phyloP scores from a whole-genome alignment of 2,329 filamentous ascomycete genomes.

The Pseudopyrenochaeta lycopersici region DNA sequence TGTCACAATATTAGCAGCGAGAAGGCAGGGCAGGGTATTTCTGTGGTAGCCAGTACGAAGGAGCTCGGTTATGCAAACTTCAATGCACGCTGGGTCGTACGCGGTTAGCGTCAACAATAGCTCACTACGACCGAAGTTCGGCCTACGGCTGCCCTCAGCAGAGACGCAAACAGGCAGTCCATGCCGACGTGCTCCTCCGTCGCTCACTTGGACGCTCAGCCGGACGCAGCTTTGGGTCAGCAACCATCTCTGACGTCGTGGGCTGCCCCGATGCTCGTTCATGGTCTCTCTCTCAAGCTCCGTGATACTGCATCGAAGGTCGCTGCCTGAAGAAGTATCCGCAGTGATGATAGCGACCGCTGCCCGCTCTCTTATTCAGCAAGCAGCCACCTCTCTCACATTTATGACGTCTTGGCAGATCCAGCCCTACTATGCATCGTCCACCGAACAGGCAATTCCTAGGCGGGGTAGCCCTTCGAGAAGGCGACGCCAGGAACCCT shows the following conservation, averaged over 20 bases:
- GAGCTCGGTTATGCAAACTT: constrained; percentile 3
- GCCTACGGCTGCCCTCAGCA: constrained; percentile 6
- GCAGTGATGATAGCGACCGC: not conserved
- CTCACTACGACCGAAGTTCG: constrained; percentile 30
- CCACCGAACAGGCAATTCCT: constrained; percentile 19
- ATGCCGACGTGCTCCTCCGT: not conserved
- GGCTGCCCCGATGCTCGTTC: not conserved
- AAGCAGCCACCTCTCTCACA: not conserved
- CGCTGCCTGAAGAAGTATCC: not conserved
- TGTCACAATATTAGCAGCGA: not conserved
- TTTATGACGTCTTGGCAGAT: not conserved
- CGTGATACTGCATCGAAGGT: not conserved
- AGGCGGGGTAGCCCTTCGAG: constrained; percentile 11
- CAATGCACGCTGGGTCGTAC: constrained; percentile 11
- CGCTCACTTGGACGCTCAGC: constrained; percentile 4
- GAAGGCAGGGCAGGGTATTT: constrained; percentile 10
- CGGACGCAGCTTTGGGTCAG: constrained; percentile 8
- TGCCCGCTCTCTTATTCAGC: not conserved
- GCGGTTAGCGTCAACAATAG: constrained; percentile 19
- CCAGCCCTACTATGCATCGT: constrained; percentile 21
- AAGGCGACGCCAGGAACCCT: constrained; percentile 12
- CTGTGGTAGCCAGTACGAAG: constrained; percentile 13
- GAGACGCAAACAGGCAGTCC: not conserved
- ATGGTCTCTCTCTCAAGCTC: not conserved
- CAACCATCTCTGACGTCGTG: constrained; percentile 5